phyloP scores from a whole-genome alignment of 495 filamentous ascomycete genomes.

The Bacidia rubella region DNA sequence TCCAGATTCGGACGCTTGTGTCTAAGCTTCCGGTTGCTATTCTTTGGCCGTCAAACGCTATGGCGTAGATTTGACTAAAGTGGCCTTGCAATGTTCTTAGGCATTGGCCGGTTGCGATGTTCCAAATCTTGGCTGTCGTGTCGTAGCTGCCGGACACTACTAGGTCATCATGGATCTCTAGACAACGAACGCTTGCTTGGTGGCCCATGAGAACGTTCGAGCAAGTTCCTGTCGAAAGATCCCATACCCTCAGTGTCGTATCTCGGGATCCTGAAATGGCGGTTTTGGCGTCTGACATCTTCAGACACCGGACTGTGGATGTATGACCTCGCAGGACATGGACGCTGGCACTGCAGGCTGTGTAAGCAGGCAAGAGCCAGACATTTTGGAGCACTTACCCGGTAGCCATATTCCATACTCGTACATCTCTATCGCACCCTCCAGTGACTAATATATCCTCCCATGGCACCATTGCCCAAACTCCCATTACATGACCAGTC shows the following conservation, averaged over 20 bases:
- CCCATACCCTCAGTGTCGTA: slow-evolving; percentile 90
- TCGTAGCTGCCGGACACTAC: slow-evolving; percentile 97
- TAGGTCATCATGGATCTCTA: slow-evolving; percentile 89
- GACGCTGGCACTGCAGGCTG: slow-evolving; percentile 43
- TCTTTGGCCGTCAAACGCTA: slow-evolving; percentile 83
- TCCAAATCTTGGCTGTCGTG: slow-evolving; percentile 94
- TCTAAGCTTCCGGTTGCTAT: slow-evolving; percentile 97
- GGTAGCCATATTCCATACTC: slow-evolving; percentile 93
- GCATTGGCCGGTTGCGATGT: slow-evolving; percentile 84
- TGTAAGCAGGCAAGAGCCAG: slow-evolving; percentile 3
- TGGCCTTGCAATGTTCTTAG: slow-evolving; percentile 82
- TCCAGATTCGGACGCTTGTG: slow-evolving; percentile 94
- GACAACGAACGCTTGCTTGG: slow-evolving; percentile 88
- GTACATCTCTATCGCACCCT: slow-evolving; percentile 90
- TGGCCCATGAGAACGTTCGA: slow-evolving; percentile 88
- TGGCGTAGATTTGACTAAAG: slow-evolving; percentile 98
- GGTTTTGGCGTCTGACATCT: slow-evolving; percentile 88
- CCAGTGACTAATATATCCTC: slow-evolving; percentile 91
- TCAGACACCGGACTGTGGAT: slow-evolving; percentile 89
- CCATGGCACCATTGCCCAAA: slow-evolving; percentile 99
- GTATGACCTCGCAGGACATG: slow-evolving; percentile 87
- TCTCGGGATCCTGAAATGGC: slow-evolving; percentile 95
- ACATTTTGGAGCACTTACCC: slow-evolving; percentile 39
- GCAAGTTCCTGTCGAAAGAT: slow-evolving; percentile 74
- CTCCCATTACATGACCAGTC: slow-evolving; percentile 94